A percentile compares a stretch with the other conserved stretches of the same genome.
phyloP scores from a whole-genome alignment of 1,284 basidiomycete species.

The Trametes sp. region DNA sequence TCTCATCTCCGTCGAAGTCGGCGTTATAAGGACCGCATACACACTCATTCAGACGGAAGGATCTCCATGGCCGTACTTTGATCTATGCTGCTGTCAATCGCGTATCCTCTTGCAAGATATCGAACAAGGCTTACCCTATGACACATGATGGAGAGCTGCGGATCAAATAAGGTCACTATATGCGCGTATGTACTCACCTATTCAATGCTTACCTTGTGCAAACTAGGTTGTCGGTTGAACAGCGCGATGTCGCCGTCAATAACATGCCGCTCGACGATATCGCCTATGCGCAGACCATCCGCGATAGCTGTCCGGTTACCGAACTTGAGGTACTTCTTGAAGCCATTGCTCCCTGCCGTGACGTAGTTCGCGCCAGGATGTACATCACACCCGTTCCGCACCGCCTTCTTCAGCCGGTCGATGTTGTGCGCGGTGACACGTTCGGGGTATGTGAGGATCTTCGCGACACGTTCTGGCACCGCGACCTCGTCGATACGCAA shows the following conservation, averaged over 20 bases:
- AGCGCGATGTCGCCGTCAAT: conserved; percentile 97
- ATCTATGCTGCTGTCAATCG: conserved; percentile 50
- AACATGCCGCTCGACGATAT: conserved; percentile 94
- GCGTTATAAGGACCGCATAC: conserved; percentile 99
- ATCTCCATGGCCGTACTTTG: conserved; percentile 97
- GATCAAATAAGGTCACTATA: conserved; percentile 34
- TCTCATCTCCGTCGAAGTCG: conserved; percentile 99
- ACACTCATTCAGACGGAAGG: conserved; percentile 98
- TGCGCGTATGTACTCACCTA: background rate
- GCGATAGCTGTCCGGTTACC: conserved; percentile 81
- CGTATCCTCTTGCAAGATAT: background rate
- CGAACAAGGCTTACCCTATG: conserved; percentile 72
- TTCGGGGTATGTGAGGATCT: conserved; percentile 96
- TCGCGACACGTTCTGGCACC: conserved; percentile 95
- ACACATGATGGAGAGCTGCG: conserved; percentile 97
- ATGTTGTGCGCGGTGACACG: conserved; percentile 95
- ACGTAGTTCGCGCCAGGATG: conserved; percentile 99
- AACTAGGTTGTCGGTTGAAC: conserved; percentile 98
- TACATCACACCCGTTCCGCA: conserved; percentile 90
- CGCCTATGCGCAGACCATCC: conserved; percentile 82
- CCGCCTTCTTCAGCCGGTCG: conserved; percentile 76
- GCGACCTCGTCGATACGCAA: conserved; percentile 98
- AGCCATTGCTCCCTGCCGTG: conserved; percentile 74
- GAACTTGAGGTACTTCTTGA: conserved; percentile 90
- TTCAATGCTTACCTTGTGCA: conserved; percentile 78